Evolutionary conservation across 2,329 filamentous ascomycete species (phyloP).

Genomic region (Neoscytalidium dimidiatum): DNA sequence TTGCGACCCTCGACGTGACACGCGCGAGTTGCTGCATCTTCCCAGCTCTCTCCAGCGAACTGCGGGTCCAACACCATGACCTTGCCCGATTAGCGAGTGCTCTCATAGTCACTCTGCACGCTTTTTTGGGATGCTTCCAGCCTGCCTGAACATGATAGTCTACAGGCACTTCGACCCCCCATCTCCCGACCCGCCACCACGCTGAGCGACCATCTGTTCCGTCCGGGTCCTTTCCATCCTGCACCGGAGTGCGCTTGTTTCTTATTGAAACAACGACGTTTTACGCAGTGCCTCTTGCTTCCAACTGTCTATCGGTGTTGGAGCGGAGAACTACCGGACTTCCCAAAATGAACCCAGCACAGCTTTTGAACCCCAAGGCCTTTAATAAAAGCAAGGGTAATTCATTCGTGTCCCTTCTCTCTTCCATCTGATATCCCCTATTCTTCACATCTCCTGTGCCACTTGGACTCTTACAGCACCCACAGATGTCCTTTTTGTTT

Average conservation of each 20-base stretch:
- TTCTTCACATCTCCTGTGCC: not conserved
- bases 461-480: not conserved
- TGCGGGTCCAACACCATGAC: not conserved
- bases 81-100: not conserved
- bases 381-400: constrained; percentile 35
- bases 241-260: too few species aligned
- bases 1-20: not conserved
- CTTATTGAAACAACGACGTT: not conserved
- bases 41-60: not conserved
- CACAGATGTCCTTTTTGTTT: not conserved
- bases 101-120: not conserved
- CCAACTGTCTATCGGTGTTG: not conserved
- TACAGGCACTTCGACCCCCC: not conserved
- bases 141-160: constrained; percentile 1
- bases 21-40: not conserved
- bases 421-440: not conserved
- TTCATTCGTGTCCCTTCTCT: not conserved
- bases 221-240: not conserved
- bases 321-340: not conserved
- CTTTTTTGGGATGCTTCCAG: not conserved
- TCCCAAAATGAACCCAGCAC: constrained; percentile 34
- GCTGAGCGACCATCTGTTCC: not conserved
- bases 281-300: not conserved
- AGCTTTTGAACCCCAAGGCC: constrained; percentile 40
- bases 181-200: constrained; percentile 6